Percentiles rank a stretch among this genome's conserved stretches.
These are phyloP conservation scores for Chondrus crispus DNA, from an alignment of 23 red algal species.

Conservation along the genomic window DNA sequence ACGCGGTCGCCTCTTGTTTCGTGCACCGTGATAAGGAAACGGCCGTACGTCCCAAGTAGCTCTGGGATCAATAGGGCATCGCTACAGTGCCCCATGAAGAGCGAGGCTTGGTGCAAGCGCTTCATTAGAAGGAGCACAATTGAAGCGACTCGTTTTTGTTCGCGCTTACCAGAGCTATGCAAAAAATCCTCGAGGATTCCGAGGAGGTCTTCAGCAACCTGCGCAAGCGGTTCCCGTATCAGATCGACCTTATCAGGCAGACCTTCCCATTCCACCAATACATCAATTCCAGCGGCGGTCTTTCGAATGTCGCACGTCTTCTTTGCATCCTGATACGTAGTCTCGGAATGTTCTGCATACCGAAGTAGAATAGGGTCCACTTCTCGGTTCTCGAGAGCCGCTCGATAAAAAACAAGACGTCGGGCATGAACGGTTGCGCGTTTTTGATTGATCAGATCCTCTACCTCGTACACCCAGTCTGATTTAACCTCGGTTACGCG, in stretches of 20 bases:
- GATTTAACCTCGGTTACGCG: not conserved
- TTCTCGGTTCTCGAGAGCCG: too few relatives aligned
- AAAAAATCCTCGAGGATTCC: not conserved
- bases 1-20: too few relatives aligned
- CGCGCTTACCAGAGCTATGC: not conserved
- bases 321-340: not conserved
- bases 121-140: too few relatives aligned
- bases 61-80: too few relatives aligned
- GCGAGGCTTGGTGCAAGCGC: too few relatives aligned
- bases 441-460: not conserved
- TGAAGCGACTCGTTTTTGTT: too few relatives aligned
- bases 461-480: not conserved
- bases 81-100: too few relatives aligned
- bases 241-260: not conserved
- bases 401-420: not conserved
- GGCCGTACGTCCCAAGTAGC: too few relatives aligned
- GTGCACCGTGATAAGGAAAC: too few relatives aligned
- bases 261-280: slow-evolving; percentile 22
- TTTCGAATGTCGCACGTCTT: not conserved
- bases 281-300: not conserved
- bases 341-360: not conserved
- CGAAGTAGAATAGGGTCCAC: not conserved
- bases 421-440: not conserved
- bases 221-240: not conserved
- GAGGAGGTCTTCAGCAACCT: not conserved